Evolutionary conservation across 164 flowering plant species (phyloP), one percentile per base, ranked within the genome.

Genomic region (Protea cynaroides): DNA sequence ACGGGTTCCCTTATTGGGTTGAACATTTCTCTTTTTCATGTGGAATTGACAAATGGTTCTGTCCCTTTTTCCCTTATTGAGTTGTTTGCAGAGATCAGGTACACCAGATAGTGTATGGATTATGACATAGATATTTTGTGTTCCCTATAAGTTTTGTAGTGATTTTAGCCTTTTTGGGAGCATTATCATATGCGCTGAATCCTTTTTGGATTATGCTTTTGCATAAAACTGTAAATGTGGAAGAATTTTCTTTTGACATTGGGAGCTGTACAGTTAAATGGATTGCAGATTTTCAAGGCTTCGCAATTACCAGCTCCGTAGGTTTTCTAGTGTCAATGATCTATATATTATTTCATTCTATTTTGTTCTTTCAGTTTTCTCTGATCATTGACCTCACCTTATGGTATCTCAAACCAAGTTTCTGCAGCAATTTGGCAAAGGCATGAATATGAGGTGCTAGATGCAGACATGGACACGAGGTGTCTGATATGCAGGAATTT

Each of bases 201-300:
- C 2, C 25, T 34, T 57, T 47, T 22, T 60, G 25, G 50, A 44
- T 17, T 47, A 34, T 19, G 22, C 23, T 38, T 68, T 13, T 64
- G 2, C 34, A 3, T 29, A 29, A 56, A 54, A 59, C 56, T 4
- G 8, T 52, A 15, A 40, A 54, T 53, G 60, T 61, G 56, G 72
- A 94, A 97, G 99, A 95, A 69, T 95, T 95, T 74, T 95, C 97
- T 13, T 88, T 97, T 69, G 99, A 95, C 75, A 80, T 92, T 97
- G 97, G 97, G 60, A 86, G 96, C 66, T 92, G 97, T 29, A 71
- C 99, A 55, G 99, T 92, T 19, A 89, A n/a, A n/a, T 78, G 97
- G 68, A 92, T 95, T 69, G 86, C 80, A 78, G 99, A 95, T 86
- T 92, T 65, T 89, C 94, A 62, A 85, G 59, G 74, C 97, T 95